Percentiles rank a stretch among this genome's conserved stretches.
phyloP scores from a whole-genome alignment of 345 rosid species.

The Anastatica hierochuntica region DNA sequence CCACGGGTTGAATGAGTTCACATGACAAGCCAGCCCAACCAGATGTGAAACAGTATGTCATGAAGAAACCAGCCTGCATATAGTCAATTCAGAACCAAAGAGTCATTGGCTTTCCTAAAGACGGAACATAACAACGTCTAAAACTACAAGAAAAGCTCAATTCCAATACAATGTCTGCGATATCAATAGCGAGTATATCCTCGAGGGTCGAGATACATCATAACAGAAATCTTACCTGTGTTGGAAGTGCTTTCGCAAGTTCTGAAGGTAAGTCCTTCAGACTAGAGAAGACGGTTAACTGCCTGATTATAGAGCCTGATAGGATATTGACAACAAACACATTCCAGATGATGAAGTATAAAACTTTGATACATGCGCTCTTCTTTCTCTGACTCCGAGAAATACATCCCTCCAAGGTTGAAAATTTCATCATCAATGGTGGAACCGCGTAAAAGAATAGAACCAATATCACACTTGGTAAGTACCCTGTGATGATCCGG shows the following conservation, averaged over 20 bases:
- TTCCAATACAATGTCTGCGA: too few relatives aligned
- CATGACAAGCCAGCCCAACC: constrained; percentile 83
- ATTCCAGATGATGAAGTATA: constrained; percentile 89
- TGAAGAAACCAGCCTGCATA: constrained; percentile 86
- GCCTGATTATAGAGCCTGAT: constrained; percentile 64
- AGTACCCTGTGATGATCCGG: constrained; percentile 75
- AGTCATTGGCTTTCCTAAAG: too few relatives aligned
- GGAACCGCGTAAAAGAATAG: constrained; percentile 64
- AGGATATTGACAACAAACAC: constrained; percentile 81
- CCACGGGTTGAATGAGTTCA: constrained; percentile 62
- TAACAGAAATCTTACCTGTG: constrained; percentile 39
- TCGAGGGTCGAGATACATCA: too few relatives aligned
- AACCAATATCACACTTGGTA: constrained; percentile 84
- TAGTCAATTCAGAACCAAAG: constrained; percentile 12
- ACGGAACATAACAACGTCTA: too few relatives aligned
- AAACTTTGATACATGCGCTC: constrained; percentile 71
- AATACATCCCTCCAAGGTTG: constrained; percentile 64
- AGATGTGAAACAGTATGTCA: constrained; percentile 77
- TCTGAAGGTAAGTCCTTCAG: constrained; percentile 48
- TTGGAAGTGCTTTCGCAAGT: constrained; percentile 71
- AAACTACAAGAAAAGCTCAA: too few relatives aligned
- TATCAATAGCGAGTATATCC: too few relatives aligned
- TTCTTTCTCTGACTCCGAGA: constrained; percentile 72
- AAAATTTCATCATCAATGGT: constrained; percentile 80
- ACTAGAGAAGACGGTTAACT: constrained; percentile 42